Percentiles rank a stretch among this genome's conserved stretches.
Conservation (phyloP, 306 rosid genomes). For the Senna siamea region DNA sequence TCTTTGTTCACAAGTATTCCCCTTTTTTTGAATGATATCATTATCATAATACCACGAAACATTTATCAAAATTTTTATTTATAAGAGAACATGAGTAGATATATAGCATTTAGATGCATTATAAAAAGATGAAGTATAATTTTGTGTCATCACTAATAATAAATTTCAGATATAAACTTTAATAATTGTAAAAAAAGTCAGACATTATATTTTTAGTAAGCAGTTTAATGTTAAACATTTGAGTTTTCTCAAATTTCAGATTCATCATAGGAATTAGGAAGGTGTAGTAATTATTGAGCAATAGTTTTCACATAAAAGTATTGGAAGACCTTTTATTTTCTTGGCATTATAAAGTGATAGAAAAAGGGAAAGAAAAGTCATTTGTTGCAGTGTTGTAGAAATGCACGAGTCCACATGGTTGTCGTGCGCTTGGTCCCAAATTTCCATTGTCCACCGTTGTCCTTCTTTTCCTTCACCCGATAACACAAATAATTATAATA, state of each 20-base stretch:
- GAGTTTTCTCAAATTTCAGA: too few relatives aligned
- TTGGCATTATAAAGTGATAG: slow-evolving; percentile 5
- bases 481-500: not conserved
- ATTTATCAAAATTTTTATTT: too few relatives aligned
- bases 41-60: too few relatives aligned
- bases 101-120: not conserved
- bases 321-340: not conserved
- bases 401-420: slow-evolving; percentile 40
- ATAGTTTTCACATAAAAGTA: not conserved
- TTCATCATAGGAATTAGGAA: not conserved
- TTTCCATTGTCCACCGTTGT: slow-evolving; percentile 9
- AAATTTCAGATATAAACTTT: not conserved
- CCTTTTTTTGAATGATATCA: not conserved
- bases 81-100: not conserved
- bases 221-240: too few relatives aligned
- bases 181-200: too few relatives aligned
- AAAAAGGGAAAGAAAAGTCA: slow-evolving; percentile 4
- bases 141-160: not conserved
- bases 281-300: not conserved
- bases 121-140: not conserved
- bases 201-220: too few relatives aligned
- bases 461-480: not conserved
- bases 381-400: not conserved
- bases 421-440: slow-evolving; percentile 38
- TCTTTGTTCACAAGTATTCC: not conserved